Base-by-base conservation (phyloP, 1,284 basidiomycete species). In the Apiotrichum siamense region DNA sequence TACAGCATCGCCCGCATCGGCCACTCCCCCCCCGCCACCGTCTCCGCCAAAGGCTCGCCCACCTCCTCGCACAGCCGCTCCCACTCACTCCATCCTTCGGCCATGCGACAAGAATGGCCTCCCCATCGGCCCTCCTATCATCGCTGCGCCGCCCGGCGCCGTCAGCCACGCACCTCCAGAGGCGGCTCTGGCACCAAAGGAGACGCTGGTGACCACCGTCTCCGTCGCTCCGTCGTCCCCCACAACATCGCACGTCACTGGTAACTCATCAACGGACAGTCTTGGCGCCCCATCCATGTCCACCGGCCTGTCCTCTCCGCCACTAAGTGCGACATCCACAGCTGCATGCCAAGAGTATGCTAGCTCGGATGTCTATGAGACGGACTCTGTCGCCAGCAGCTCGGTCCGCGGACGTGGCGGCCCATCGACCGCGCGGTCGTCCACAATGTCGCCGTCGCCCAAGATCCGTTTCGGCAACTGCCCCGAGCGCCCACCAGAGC, bases 401-500 rank as follows among this genome's bases (percentile, higher is more conserved):
- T 39, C 46, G 3, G 5, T 38, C 10, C n/a, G n/a, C n/a, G n/a
- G n/a, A n/a, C n/a, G n/a, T n/a, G n/a, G n/a, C n/a, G 44, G 44
- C 40, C 31, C 32, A 15, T 25, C 33, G 21, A 51, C 55, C 12
- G 51, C 49, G 2, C 48, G 51, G 33, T 50, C 47, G 17, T 48
- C 46, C 20, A 33, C 43, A n/a, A 21, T 33, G 37, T 38, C 24
- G 11, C 27, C 47, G 1, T 50, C 50, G 11, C 50, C 55, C 9
- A 44, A 39, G 45, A 55, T 59, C 47, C 47, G 57, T 24, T 59
- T 59, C 23, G 54, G 57, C 18, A 24, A 40, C 27, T 46, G 45
- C 21, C 57, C 57, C 26, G 53, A 55, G 45, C 53, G 57, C 29
- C 68, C 67, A 7, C 64, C 68, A 6, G 68, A 70, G 48, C 55